Conservation (phyloP, 352 stramenopile genomes). For the Pythium sp. region DNA sequence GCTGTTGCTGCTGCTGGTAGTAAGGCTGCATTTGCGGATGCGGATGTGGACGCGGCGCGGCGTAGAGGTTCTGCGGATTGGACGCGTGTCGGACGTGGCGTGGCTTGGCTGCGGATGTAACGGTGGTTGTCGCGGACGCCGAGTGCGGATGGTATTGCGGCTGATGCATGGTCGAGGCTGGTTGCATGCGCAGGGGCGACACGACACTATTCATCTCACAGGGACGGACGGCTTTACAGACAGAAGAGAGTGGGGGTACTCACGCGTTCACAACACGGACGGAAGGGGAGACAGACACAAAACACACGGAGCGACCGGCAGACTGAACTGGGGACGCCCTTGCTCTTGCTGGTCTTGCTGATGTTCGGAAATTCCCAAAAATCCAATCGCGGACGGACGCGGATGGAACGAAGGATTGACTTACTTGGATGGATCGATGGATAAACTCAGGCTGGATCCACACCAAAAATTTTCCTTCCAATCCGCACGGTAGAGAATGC, state of each 20-base stretch:
- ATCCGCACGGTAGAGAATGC: background rate
- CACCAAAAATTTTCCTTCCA: background rate
- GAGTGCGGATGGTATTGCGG: constrained; percentile 1
- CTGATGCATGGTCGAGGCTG: constrained; percentile 14
- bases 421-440: background rate
- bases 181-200: constrained; percentile 18
- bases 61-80: background rate
- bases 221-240: background rate
- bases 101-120: background rate
- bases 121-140: background rate
- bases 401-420: background rate
- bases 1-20: background rate
- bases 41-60: background rate
- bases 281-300: constrained; percentile 1
- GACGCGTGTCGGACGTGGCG: constrained; percentile 10
- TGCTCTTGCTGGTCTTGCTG: background rate
- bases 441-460: background rate
- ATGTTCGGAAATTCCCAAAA: constrained; percentile 5
- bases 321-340: background rate
- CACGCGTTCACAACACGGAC: background rate
- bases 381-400: constrained; percentile 8
- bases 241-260: background rate
- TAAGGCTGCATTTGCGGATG: background rate
- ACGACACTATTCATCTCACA: constrained; percentile 21
- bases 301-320: background rate